Base-by-base conservation (phyloP, 148 eudicot genomes). In the Heliosperma pusillum region DNA sequence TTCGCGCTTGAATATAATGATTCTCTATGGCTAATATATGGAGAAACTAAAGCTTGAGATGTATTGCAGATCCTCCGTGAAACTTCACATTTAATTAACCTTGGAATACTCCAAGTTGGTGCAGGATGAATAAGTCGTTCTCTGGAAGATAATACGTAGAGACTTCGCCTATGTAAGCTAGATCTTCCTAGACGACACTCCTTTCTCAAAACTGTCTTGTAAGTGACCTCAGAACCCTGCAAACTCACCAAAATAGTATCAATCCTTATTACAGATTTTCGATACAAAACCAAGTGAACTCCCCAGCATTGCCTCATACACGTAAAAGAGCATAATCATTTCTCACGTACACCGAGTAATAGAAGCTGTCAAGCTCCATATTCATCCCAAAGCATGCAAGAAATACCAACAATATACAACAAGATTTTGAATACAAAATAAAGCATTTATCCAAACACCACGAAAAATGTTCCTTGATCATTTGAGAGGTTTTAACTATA, bases 191-290 rank as follows among this genome's bases (percentile, higher is more conserved):
- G 79, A 76, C 70, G 45, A 62, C 70, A 65, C 19, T 65, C 78
- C 59, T 73, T 83, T 45, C 10, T 64, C 55, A 81, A 47, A 72
- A 78, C 75, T n/a, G 71, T 80, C 81, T 73, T 80, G 79, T 69
- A 60, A 24, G 81, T 64, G 29, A 78, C 56, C 74, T 74, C 88
- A 76, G 78, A 70, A 64, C 89, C 87, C 94, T 94, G 93, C 88
- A 86, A 75, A 16, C 30, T 12, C 69, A 47, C 44, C 61, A 65
- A 15, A 74, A 71, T 47, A 57, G 25, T 44, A 13, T 16, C 52
- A 26, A 70, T 12, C 20, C 0, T 0, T 5, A 11, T 27, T 7
- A 12, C 20, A 40, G 74, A 53, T 44, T 58, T 63, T 30, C 0
- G 66, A 5, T 13, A 1, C 3, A 45, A 44, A 22, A 22, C 29